Base-by-base conservation (phyloP, 1,139 yeast genomes). In the Meyerozyma guilliermondii region DNA sequence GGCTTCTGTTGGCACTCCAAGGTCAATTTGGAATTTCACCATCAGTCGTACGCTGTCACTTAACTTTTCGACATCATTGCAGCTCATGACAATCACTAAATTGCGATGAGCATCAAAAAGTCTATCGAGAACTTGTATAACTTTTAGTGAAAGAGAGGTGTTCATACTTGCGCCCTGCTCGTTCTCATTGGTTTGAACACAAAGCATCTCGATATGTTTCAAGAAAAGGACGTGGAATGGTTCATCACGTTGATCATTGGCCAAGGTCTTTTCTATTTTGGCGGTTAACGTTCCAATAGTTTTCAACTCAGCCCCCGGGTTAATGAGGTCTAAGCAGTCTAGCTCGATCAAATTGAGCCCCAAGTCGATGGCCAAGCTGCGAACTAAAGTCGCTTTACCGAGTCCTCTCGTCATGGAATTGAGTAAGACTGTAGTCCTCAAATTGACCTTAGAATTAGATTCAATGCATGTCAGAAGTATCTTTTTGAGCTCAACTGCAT, bases 241-340 rank as follows among this genome's bases (percentile, higher is more conserved):
- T 4, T 47, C 45, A n/a, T 46, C 52, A 0, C 58, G 54, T 14
- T 48, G 47, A 41, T 16, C 31, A 4, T 56, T 55, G 16, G 56
- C 54, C 38, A 69, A 52, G 10, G 66, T 52, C 38, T 81, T 74
- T 50, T 89, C 98, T 7, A 88, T 69, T 52, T 83, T 80, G 1
- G 96, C 98, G 42, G 79, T 67, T 13, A 92, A 66, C 2, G 78
- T 65, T 0, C 96, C 98, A 27, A 92, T 68, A 0, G 94, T 86
- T 56, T 88, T 89, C 39, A 81, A 66, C 46, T 87, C 95, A 28
- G 87, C 80, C 1, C 91, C 89, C 1, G 81, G 77, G 45, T 78
- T 76, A 7, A 81, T 63, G n/a, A 77, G 60, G 23, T 74, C 80
- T 51, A 79, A 74, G 36, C 89, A 82, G 52, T 89, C 95, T 13